Conservation (phyloP, 352 stramenopile species). For the Pythium insidiosum region DNA sequence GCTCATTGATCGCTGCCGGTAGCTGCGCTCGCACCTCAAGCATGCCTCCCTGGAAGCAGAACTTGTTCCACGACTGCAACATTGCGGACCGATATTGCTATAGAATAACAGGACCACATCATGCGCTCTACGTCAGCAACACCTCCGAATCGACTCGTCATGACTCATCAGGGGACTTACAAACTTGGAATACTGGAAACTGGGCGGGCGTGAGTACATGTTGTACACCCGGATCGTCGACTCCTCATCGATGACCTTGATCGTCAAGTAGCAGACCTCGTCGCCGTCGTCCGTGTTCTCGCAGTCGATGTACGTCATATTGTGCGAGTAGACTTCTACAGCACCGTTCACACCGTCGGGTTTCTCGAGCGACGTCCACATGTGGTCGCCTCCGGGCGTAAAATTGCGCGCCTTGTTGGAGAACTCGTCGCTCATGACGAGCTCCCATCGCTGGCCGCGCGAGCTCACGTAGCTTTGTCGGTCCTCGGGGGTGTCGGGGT, state of each 20-base stretch:
- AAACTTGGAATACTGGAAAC: slow-evolving; percentile 35
- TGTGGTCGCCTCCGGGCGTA: slow-evolving; percentile 35
- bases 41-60: slow-evolving; percentile 92
- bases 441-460: slow-evolving; percentile 38
- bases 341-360: slow-evolving; percentile 61
- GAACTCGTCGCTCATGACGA: slow-evolving; percentile 76
- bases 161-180: slow-evolving; percentile 26
- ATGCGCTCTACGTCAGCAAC: too few relatives aligned
- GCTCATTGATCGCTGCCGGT: slow-evolving; percentile 67
- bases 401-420: slow-evolving; percentile 37
- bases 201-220: slow-evolving; percentile 42
- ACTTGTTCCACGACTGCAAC: slow-evolving; percentile 93
- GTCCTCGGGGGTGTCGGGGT: slow-evolving; percentile 40
- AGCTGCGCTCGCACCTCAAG: slow-evolving; percentile 89
- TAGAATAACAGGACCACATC: background rate
- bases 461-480: slow-evolving; percentile 34
- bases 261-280: slow-evolving; percentile 40
- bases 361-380: slow-evolving; percentile 63
- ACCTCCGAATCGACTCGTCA: too few relatives aligned
- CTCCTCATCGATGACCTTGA: slow-evolving; percentile 44
- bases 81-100: slow-evolving; percentile 78
- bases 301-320: slow-evolving; percentile 49
- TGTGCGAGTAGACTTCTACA: slow-evolving; percentile 52
- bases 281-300: slow-evolving; percentile 16
- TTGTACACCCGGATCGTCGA: slow-evolving; percentile 66